Conservation (phyloP, 495 filamentous ascomycete genomes). For the Trichoderma asperelloides region DNA sequence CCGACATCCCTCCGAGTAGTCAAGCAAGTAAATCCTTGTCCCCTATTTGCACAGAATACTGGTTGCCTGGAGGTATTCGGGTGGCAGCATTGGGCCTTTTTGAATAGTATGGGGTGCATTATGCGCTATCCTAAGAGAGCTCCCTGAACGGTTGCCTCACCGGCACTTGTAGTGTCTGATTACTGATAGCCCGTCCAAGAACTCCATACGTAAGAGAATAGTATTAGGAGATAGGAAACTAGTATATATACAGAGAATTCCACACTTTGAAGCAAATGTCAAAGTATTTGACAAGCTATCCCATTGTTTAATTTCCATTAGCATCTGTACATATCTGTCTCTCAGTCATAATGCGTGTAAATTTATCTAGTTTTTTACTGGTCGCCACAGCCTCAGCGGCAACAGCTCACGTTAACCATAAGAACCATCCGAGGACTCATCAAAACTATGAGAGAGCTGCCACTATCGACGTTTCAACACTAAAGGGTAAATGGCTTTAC, state of each 20-base stretch:
- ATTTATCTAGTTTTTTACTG: neutral
- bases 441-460: conserved; percentile 5
- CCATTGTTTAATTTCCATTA: neutral
- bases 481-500: conserved; percentile 23
- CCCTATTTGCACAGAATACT: neutral
- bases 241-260: neutral
- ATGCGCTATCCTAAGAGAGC: neutral
- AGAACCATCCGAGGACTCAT: neutral
- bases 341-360: neutral
- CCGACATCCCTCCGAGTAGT: neutral
- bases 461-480: conserved; percentile 19
- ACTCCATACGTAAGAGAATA: neutral
- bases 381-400: neutral
- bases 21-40: neutral
- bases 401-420: neutral
- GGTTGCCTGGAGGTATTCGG: neutral
- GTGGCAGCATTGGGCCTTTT: neutral
- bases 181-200: neutral
- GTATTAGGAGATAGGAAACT: neutral
- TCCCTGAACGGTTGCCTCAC: neutral
- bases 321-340: neutral
- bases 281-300: neutral
- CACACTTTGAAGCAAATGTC: neutral
- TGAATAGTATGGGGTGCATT: neutral
- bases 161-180: neutral